phyloP scores from a whole-genome alignment of 192 early-diverging fungal species.

The Coemansia sp. region DNA sequence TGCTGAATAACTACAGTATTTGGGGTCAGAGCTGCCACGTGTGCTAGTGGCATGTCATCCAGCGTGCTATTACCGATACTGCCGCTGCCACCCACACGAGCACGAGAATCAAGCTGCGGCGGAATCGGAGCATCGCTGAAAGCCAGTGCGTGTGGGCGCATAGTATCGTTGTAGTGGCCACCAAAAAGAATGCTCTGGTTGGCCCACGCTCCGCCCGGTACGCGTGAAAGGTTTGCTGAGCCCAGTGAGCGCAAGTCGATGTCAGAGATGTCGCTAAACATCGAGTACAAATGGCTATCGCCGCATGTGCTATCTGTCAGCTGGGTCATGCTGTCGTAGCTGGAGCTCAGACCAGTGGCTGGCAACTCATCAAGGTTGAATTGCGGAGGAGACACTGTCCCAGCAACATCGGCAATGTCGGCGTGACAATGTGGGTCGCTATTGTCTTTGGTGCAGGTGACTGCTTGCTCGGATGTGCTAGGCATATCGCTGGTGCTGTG shows the following conservation, averaged over 20 bases:
- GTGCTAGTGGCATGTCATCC: slow-evolving; percentile 28
- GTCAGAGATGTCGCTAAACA: slow-evolving; percentile 33
- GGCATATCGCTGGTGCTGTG: neutral
- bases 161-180: slow-evolving; percentile 9
- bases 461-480: neutral
- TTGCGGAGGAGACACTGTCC: neutral
- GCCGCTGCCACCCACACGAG: slow-evolving; percentile 1
- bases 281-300: slow-evolving; percentile 20
- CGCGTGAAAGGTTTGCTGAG: slow-evolving; percentile 10
- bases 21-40: slow-evolving; percentile 15
- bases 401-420: neutral
- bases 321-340: slow-evolving; percentile 13
- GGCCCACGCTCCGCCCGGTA: slow-evolving; percentile 4
- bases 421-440: slow-evolving; percentile 2
- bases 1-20: slow-evolving; percentile 5
- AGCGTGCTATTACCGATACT: neutral
- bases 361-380: neutral
- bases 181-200: slow-evolving; percentile 35
- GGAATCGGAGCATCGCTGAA: neutral
- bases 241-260: slow-evolving; percentile 15
- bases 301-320: slow-evolving; percentile 12
- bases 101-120: slow-evolving; percentile 1
- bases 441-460: neutral
- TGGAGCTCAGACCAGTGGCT: neutral
- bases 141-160: neutral